Conservation (phyloP, 768 basidiomycete species). For the Tricholoma sp. region DNA sequence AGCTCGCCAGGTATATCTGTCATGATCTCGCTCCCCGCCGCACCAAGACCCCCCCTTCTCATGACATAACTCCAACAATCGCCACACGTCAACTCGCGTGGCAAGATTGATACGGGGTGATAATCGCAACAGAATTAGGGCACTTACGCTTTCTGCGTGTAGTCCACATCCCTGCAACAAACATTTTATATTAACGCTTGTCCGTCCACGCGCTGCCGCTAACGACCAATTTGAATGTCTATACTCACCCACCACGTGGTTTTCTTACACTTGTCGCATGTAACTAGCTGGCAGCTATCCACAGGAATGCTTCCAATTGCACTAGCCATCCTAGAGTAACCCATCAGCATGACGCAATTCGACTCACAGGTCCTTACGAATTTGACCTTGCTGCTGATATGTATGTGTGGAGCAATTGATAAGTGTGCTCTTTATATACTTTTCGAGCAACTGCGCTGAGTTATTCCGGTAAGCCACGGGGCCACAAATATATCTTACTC, state of each 20-base stretch:
- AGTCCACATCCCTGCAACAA: constrained; percentile 59
- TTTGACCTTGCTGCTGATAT: neutral
- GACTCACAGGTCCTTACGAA: neutral
- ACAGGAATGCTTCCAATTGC: constrained; percentile 25
- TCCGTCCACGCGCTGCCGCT: too few relatives aligned
- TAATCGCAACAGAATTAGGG: constrained; percentile 3
- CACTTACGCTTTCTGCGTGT: constrained; percentile 60
- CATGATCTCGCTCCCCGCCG: neutral
- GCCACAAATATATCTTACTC: neutral
- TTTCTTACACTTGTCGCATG: constrained; percentile 61
- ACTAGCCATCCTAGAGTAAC: too few relatives aligned
- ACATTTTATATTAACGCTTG: neutral
- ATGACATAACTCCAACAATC: constrained; percentile 5
- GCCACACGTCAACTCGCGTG: neutral
- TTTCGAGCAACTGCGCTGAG: neutral
- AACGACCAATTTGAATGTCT: too few relatives aligned
- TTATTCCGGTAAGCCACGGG: neutral
- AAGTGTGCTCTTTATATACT: neutral
- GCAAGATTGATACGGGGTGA: constrained; percentile 6
- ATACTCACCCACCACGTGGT: constrained; percentile 62
- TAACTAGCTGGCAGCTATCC: constrained; percentile 51
- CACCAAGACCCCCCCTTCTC: neutral
- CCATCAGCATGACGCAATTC: neutral
- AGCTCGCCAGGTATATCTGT: too few relatives aligned
- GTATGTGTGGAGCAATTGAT: neutral